Conservation (phyloP, 495 filamentous ascomycete genomes). For the Aspergillus nidulans region DNA sequence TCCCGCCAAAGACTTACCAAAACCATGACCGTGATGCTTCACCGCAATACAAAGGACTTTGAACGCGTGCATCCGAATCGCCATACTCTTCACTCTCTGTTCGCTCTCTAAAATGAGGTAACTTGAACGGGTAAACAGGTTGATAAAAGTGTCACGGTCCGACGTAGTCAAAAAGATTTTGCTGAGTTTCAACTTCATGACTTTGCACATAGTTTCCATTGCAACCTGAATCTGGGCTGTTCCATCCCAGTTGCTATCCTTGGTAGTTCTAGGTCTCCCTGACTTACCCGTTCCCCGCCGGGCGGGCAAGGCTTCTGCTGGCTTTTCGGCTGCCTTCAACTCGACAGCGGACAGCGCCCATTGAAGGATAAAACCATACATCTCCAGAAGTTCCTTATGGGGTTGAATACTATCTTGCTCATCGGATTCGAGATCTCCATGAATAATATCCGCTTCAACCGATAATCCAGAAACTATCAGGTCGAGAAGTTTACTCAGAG, state of each 20-base stretch:
- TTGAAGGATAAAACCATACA: slow-evolving; percentile 90
- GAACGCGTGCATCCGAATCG: slow-evolving; percentile 93
- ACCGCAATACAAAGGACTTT: slow-evolving; percentile 95
- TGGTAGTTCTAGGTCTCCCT: slow-evolving; percentile 64
- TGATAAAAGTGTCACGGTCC: slow-evolving; percentile 93
- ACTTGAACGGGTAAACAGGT: slow-evolving; percentile 86
- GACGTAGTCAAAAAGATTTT: slow-evolving; percentile 94
- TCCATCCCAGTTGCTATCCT: slow-evolving; percentile 84
- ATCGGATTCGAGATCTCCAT: slow-evolving; percentile 83
- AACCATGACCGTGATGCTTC: slow-evolving; percentile 97
- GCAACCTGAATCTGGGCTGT: slow-evolving; percentile 80
- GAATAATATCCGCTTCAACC: slow-evolving; percentile 80
- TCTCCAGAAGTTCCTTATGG: slow-evolving; percentile 88
- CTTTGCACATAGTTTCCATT: slow-evolving; percentile 91
- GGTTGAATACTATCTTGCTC: slow-evolving; percentile 80
- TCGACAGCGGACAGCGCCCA: slow-evolving; percentile 94
- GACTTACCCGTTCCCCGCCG: slow-evolving; percentile 73
- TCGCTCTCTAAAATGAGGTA: slow-evolving; percentile 95
- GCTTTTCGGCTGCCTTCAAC: slow-evolving; percentile 85
- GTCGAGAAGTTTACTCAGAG: slow-evolving; percentile 90
- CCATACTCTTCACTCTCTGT: slow-evolving; percentile 82
- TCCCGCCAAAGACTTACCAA: slow-evolving; percentile 55
- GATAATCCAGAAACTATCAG: slow-evolving; percentile 89
- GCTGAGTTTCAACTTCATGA: slow-evolving; percentile 84
- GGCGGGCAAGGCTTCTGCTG: slow-evolving; percentile 61